Evolutionary conservation across 208 protist genomes (phyloP), one percentile per base, ranked within the genome.

Genomic region (Crithidia sp.): DNA sequence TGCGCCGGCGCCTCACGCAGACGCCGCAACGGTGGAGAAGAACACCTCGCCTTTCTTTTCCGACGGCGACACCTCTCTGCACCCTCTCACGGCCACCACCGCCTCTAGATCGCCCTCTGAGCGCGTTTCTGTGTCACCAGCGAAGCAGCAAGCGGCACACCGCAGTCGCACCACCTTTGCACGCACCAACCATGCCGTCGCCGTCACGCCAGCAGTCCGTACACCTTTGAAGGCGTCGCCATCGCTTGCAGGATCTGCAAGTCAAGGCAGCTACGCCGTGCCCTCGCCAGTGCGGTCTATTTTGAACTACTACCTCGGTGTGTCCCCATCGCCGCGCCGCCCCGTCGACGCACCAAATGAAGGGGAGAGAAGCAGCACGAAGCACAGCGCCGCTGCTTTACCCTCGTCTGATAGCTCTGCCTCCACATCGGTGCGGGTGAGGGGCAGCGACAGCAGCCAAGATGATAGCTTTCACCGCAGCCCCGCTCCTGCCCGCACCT

Each of bases 251-350:
- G 45, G 12, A 49, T 7, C 45, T 49, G 45, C 45, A 49, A 49
- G 9, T 49, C 45, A 49, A 49, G 12, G 0, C 45, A 14, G 9
- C 12, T 14, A 14, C 45, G 45, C 45, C 45, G 45, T 62, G 17
- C 44, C 71, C 8, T 63, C 71, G 36, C 62, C 71, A 3, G 47
- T 67, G 52, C 65, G 65, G 7, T 40, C 39, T 2, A 59, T 77
- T 4, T 13, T 77, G 1, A 49, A 77, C 41, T 66, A 67, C 17
- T 67, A 71, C 65, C 73, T 71, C 19, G 58, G 73, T 50, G 8
- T 47, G 12, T 70, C 73, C 4, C 64, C 65, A 7, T 56, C 65
- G 52, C 58, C 65, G 28, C 73, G 41, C 12, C 47, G 41, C 2
- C 49, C 73, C 17, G 37, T 13, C 28, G 28, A 28, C 0, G 28